Percentiles rank a stretch among this genome's conserved stretches.
Conservation (phyloP, 2,329 filamentous ascomycete species). For the Fulvia fulva region DNA sequence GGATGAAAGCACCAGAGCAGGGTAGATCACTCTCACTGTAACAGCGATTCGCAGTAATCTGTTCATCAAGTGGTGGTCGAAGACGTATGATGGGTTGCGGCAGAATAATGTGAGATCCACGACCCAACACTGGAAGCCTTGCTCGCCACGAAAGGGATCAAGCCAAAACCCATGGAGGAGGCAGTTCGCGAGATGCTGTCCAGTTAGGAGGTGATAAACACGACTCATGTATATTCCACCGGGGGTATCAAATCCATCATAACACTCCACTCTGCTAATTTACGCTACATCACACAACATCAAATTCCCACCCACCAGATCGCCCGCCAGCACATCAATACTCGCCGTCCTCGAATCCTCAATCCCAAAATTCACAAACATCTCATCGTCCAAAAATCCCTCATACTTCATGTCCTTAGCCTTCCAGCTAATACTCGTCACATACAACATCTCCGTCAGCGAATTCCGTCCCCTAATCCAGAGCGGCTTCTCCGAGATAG, state of each 20-base stretch:
- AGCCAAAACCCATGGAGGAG: constrained; percentile 37
- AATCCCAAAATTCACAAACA: constrained; percentile 55
- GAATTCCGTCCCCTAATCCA: constrained; percentile 53
- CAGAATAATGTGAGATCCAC: constrained; percentile 40
- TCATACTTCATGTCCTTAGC: constrained; percentile 47
- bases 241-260: not conserved
- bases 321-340: constrained; percentile 51
- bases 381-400: constrained; percentile 53
- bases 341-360: constrained; percentile 49
- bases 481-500: constrained; percentile 48
- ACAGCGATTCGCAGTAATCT: too few relatives aligned
- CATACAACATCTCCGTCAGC: constrained; percentile 54
- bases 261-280: not conserved
- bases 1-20: constrained; percentile 36
- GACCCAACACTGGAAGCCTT: constrained; percentile 41
- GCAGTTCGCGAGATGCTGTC: constrained; percentile 42
- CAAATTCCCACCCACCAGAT: constrained; percentile 39
- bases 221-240: not conserved
- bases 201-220: not conserved
- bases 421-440: constrained; percentile 57
- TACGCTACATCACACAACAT: constrained; percentile 3
- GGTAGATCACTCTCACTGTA: too few relatives aligned
- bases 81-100: constrained; percentile 42
- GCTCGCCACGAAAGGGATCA: constrained; percentile 33
- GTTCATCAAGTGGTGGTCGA: constrained; percentile 46